These are phyloP conservation scores for Canavalia gladiata DNA, from an alignment of 306 rosid species.

Conservation along the genomic window DNA sequence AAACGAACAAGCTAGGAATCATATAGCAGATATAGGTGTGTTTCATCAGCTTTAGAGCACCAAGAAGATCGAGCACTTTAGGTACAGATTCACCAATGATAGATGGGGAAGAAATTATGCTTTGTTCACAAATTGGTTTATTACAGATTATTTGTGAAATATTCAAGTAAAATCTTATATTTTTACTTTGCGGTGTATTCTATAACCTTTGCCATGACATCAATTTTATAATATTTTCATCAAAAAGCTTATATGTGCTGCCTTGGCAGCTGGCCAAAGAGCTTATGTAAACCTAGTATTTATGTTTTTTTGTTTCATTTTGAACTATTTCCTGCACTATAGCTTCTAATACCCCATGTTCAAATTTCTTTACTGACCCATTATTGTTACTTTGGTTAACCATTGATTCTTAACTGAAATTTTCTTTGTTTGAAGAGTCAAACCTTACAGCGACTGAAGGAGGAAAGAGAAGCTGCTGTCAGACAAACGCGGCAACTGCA, in stretches of 20 bases:
- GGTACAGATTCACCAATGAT: background rate
- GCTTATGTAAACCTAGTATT: background rate
- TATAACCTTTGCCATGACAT: background rate
- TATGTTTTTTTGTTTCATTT: background rate
- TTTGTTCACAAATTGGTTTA: slow-evolving; percentile 23
- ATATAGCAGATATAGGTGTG: slow-evolving; percentile 1
- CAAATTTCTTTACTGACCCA: background rate
- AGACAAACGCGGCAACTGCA: slow-evolving; percentile 72
- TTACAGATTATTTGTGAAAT: slow-evolving; percentile 14
- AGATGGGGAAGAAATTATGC: background rate
- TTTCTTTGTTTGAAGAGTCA: slow-evolving; percentile 52
- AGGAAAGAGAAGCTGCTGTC: slow-evolving; percentile 75
- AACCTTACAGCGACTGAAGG: slow-evolving; percentile 66
- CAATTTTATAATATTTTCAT: background rate
- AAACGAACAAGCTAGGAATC: background rate
- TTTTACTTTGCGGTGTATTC: no score
- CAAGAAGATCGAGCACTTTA: slow-evolving; percentile 7
- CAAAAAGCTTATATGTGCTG: background rate
- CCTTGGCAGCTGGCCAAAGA: background rate
- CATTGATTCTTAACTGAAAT: slow-evolving; percentile 15
- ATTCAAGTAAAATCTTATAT: background rate
- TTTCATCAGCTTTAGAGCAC: slow-evolving; percentile 3
- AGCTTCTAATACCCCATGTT: background rate
- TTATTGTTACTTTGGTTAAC: slow-evolving; percentile 4
- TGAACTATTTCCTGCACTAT: slow-evolving; percentile 9